Conservation (phyloP, 352 stramenopile genomes). For the Blastocystis sp. region DNA sequence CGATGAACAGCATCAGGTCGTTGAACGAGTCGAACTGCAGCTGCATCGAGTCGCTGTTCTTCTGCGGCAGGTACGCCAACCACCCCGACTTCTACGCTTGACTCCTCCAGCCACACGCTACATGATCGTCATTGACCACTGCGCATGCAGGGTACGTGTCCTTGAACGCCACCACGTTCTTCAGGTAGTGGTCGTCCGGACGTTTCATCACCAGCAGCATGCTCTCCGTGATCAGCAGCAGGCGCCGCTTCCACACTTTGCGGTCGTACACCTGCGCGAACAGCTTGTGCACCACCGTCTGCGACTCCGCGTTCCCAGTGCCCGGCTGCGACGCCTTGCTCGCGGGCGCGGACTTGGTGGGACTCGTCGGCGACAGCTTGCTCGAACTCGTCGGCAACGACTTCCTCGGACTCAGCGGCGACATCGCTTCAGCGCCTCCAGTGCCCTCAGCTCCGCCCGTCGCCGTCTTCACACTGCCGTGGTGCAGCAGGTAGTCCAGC, state of each 20-base stretch:
- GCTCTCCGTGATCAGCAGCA: constrained; percentile 28
- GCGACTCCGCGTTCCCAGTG: background rate
- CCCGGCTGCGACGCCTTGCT: background rate
- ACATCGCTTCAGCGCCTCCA: background rate
- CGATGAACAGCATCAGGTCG: constrained; percentile 59
- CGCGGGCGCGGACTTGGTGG: background rate
- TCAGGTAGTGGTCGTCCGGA: constrained; percentile 66
- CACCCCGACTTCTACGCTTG: background rate
- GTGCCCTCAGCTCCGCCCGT: too few species aligned
- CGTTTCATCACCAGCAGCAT: constrained; percentile 67
- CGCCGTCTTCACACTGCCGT: background rate
- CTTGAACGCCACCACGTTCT: constrained; percentile 16
- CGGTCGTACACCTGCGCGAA: constrained; percentile 47
- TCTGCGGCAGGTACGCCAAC: constrained; percentile 2
- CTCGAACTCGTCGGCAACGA: too few species aligned
- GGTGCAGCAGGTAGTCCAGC: background rate
- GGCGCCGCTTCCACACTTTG: constrained; percentile 52
- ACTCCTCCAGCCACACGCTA: background rate
- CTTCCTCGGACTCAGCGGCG: background rate
- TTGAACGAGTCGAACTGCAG: constrained; percentile 52
- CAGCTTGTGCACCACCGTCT: constrained; percentile 30
- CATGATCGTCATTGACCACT: background rate
- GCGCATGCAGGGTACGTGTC: constrained; percentile 3
- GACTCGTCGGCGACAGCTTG: background rate
- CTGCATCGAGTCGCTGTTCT: background rate